Evolutionary conservation across 2,329 filamentous ascomycete species (phyloP).

Genomic region (Cucurbitaria berberidis): DNA sequence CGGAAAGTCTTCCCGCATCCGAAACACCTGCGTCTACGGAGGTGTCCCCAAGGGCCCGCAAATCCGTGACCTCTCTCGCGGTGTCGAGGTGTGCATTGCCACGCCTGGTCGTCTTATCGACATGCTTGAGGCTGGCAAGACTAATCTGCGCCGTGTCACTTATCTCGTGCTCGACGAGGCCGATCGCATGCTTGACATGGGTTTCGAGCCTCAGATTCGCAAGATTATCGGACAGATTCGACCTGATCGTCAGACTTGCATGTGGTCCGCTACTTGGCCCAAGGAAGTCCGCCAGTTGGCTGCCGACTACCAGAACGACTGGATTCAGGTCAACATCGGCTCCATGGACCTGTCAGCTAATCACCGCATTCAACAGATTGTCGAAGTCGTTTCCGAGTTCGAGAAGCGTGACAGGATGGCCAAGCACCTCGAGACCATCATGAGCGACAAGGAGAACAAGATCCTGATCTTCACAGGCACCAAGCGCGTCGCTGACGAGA

Average conservation of each 20-base stretch:
- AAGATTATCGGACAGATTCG: constrained; percentile 98
- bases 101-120: constrained; percentile 98
- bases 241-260: constrained; percentile 97
- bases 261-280: constrained; percentile 99
- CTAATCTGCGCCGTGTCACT: constrained; percentile 95
- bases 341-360: constrained; percentile 96
- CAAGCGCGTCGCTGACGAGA: constrained; percentile 95
- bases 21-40: constrained; percentile 98
- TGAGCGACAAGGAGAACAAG: constrained; percentile 97
- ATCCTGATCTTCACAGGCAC: constrained; percentile 87
- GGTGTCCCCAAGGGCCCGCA: constrained; percentile 98
- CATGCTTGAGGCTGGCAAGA: constrained; percentile 97
- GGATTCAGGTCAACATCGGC: constrained; percentile 98
- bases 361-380: constrained; percentile 96
- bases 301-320: constrained; percentile 88
- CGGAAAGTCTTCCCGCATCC: constrained; percentile 94
- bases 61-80: constrained; percentile 90
- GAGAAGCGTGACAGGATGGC: constrained; percentile 98
- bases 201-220: constrained; percentile 99
- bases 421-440: constrained; percentile 96
- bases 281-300: constrained; percentile 96
- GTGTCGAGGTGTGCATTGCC: constrained; percentile 98
- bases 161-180: constrained; percentile 98
- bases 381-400: constrained; percentile 93
- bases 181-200: constrained; percentile 99